Evolutionary conservation across 202 grass and related monocot genomes (phyloP).

Genomic region (Musa balbisiana): DNA sequence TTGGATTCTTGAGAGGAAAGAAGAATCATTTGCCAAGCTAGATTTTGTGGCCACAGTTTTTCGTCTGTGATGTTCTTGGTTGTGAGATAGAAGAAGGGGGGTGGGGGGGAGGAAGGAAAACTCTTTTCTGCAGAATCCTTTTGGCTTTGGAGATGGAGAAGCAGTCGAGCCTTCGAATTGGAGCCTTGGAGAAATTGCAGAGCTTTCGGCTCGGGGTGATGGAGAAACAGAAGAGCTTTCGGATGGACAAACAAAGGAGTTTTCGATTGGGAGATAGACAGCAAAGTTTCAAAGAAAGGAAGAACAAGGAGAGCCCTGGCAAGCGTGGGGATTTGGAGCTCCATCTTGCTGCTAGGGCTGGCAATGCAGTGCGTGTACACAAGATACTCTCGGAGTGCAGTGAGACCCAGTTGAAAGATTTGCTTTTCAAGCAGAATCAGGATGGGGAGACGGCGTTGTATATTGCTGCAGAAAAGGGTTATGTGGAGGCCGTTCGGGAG

Average conservation of each 20-base stretch:
- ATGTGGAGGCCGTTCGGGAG: constrained; percentile 9
- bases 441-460: constrained; percentile 20
- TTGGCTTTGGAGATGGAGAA: constrained; percentile 53
- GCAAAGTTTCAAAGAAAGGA: constrained; percentile 66
- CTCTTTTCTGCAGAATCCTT: not conserved
- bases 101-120: no score
- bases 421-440: constrained; percentile 16
- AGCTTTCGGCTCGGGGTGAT: constrained; percentile 62
- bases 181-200: constrained; percentile 57
- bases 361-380: constrained; percentile 2
- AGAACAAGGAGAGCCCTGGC: constrained; percentile 61
- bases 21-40: no score
- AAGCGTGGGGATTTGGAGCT: constrained; percentile 11
- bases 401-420: constrained; percentile 1
- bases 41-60: not conserved
- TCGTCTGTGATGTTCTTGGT: not conserved
- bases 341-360: constrained; percentile 23
- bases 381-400: constrained; percentile 12
- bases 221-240: constrained; percentile 32
- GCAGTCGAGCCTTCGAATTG: constrained; percentile 45
- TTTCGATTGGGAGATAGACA: constrained; percentile 11
- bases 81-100: no score
- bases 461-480: constrained; percentile 14
- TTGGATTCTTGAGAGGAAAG: no score
- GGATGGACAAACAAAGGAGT: constrained; percentile 15